Conservation (phyloP, 2,329 filamentous ascomycete genomes). For the Parafenestella ontariensis region DNA sequence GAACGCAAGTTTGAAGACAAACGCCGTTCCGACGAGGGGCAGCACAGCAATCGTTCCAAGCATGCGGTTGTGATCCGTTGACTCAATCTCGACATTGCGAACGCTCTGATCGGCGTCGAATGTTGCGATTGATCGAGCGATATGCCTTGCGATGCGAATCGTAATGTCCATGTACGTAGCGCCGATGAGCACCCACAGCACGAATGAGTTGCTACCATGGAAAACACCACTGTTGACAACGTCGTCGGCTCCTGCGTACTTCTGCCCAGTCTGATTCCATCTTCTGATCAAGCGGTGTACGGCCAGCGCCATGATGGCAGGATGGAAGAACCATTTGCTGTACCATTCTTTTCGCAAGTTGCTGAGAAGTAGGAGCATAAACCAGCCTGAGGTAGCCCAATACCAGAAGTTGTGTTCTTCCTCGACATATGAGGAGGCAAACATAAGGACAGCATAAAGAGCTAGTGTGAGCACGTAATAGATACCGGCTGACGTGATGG, state of each 20-base stretch:
- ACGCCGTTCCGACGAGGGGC: constrained; percentile 62
- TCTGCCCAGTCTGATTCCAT: constrained; percentile 98
- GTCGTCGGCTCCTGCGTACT: constrained; percentile 89
- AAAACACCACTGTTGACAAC: constrained; percentile 69
- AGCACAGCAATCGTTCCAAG: constrained; percentile 43
- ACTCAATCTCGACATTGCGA: constrained; percentile 25
- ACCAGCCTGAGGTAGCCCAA: constrained; percentile 79
- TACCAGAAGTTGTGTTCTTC: constrained; percentile 99
- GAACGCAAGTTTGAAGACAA: constrained; percentile 90
- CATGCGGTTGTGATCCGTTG: constrained; percentile 36
- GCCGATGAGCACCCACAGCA: constrained; percentile 78
- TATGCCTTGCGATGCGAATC: constrained; percentile 50
- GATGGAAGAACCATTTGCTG: constrained; percentile 36
- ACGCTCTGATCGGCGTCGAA: constrained; percentile 25
- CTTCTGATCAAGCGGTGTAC: constrained; percentile 72
- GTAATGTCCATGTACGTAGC: constrained; percentile 71
- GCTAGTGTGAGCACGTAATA: constrained; percentile 46
- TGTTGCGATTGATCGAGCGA: constrained; percentile 35
- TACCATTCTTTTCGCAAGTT: constrained; percentile 40
- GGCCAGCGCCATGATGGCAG: constrained; percentile 60
- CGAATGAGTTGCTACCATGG: constrained; percentile 57
- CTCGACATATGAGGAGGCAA: constrained; percentile 96
- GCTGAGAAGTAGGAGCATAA: constrained; percentile 56
- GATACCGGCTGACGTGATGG: constrained; percentile 60
- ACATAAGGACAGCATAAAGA: constrained; percentile 87